Base-by-base conservation (phyloP, 768 basidiomycete genomes). In the Rhodotorula diobovata region DNA sequence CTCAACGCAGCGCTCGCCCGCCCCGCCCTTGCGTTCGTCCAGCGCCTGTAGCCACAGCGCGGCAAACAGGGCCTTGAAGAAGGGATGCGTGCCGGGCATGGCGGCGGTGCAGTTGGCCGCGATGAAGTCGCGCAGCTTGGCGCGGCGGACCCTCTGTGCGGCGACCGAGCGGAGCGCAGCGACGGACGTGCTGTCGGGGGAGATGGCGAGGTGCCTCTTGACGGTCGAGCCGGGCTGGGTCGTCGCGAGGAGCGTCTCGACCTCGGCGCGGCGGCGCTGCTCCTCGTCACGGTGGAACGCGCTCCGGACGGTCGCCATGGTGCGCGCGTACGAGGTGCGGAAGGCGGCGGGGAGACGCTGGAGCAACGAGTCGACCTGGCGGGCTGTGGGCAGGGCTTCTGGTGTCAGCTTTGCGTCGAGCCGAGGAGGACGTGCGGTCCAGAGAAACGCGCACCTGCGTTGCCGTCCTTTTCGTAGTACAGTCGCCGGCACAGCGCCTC, bases 271-370 rank as follows among this genome's bases (percentile, higher is more conserved):
- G 0, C 70, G 63, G 2, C 58, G 63, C 14, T 50, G 16, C 41
- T 71, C 70, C 20, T 71, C 63, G 59, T 71, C 70, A 30, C 70
- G 76, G 50, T 76, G 76, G 34, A 68, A 76, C 12, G 64, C 60
- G 50, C 58, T 54, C 2, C 76, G 61, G 2, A 76, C 56, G 48
- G 16, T 28, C 0, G 76, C 62, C 71, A 72, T 69, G 14, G 71
- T 61, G 11, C 67, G 67, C 5, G 68, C 71, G 68, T 72, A 76
- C 15, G 63, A n/a, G 1, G 62, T 59, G 43, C 73, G 67, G 34
- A 61, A 66, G 4, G 48, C 23, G 2, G 76, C 61, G 0, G 68
- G 66, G 7, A 74, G 70, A 7, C 68, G 65, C 4, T 56, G 46
- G 18, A 76, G 68, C 11, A 45, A 59, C 34, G 51, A 16, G 34